Conservation (phyloP, 257 asterid genomes). For the Solanum tacnaense region DNA sequence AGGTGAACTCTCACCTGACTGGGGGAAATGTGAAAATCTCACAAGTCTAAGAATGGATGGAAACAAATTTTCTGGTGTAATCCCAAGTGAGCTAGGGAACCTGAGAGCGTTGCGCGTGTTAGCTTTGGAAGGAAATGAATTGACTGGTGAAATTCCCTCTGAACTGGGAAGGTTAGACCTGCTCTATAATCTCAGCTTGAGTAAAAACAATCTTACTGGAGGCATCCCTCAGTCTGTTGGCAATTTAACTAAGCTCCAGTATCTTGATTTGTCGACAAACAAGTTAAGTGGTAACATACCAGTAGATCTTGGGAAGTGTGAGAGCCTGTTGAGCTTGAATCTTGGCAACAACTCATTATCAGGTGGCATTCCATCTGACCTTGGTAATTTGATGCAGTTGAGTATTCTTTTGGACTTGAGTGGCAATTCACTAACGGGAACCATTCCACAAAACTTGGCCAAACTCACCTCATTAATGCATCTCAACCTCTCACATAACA, state of each 20-base stretch:
- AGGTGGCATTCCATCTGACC: slow-evolving; percentile 47
- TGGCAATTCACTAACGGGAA: slow-evolving; percentile 47
- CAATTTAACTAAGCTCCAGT: slow-evolving; percentile 28
- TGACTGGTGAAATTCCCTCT: slow-evolving; percentile 51
- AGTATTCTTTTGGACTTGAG: slow-evolving; percentile 55
- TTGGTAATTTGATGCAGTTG: slow-evolving; percentile 39
- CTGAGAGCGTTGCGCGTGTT: slow-evolving; percentile 37
- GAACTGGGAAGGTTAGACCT: slow-evolving; percentile 33
- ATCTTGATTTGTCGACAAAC: slow-evolving; percentile 56
- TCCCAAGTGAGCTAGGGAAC: slow-evolving; percentile 64
- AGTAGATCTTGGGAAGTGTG: slow-evolving; percentile 29
- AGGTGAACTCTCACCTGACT: slow-evolving; percentile 45
- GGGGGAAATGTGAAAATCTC: slow-evolving; percentile 45
- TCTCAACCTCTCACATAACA: slow-evolving; percentile 59
- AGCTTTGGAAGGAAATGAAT: slow-evolving; percentile 42
- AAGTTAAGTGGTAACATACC: slow-evolving; percentile 43
- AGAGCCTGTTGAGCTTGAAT: slow-evolving; percentile 28
- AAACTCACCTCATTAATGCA: slow-evolving; percentile 35
- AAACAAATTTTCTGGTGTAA: slow-evolving; percentile 48
- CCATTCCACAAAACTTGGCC: slow-evolving; percentile 47
- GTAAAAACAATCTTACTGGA: slow-evolving; percentile 54
- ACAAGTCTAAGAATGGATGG: slow-evolving; percentile 35
- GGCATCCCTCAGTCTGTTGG: slow-evolving; percentile 47
- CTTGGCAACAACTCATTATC: slow-evolving; percentile 43
- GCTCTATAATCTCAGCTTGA: slow-evolving; percentile 34